These are phyloP conservation scores for Xylariaceae sp. DNA, from an alignment of 2,329 filamentous ascomycete genomes.

Conservation along the genomic window DNA sequence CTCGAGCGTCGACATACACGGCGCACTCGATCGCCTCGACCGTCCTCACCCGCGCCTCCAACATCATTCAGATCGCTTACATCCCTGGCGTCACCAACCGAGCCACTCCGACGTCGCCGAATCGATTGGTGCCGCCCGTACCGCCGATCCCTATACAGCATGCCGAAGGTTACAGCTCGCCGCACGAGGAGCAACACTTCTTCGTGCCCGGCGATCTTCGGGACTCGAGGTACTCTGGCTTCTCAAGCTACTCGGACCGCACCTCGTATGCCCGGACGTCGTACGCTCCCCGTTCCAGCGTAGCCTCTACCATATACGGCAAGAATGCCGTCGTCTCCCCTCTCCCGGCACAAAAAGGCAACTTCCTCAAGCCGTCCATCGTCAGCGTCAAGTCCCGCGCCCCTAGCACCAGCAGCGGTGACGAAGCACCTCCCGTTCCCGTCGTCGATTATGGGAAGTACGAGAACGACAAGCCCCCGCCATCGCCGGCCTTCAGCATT, in stretches of 20 bases:
- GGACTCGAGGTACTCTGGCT: constrained; percentile 81
- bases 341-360: constrained; percentile 71
- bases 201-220: constrained; percentile 87
- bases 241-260: constrained; percentile 56
- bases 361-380: constrained; percentile 82
- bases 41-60: constrained; percentile 89
- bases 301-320: constrained; percentile 90
- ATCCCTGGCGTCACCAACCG: constrained; percentile 95
- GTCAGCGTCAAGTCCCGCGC: constrained; percentile 78
- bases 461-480: constrained; percentile 36
- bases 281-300: constrained; percentile 58
- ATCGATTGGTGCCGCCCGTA: constrained; percentile 79
- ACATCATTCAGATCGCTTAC: constrained; percentile 98
- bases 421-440: constrained; percentile 62
- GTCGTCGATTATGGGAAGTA: constrained; percentile 60
- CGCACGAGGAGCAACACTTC: constrained; percentile 75
- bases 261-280: constrained; percentile 54
- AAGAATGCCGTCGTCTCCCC: constrained; percentile 79
- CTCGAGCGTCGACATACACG: constrained; percentile 74
- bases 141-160: constrained; percentile 75
- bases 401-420: constrained; percentile 43
- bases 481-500: constrained; percentile 55
- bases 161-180: constrained; percentile 46
- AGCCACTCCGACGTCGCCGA: constrained; percentile 74
- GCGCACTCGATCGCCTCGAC: constrained; percentile 90